Base-by-base conservation (phyloP, 768 basidiomycete genomes). In the Leccinum boreale region DNA sequence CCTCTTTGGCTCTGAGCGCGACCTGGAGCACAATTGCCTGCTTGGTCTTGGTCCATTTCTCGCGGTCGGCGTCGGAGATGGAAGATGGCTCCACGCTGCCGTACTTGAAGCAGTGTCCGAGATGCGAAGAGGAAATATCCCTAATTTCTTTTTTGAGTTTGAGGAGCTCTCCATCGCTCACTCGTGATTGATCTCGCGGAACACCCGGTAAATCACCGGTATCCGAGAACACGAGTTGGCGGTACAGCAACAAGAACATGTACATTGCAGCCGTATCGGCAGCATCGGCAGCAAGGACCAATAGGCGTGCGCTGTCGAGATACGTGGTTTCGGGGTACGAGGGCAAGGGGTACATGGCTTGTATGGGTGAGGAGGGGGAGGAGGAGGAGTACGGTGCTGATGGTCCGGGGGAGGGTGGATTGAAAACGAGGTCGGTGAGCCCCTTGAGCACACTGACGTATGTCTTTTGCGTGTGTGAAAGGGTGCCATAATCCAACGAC, bases 171-270 rank as follows among this genome's bases (percentile, higher is more conserved):
- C 71, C 73, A 45, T 82, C 82, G 62, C 78, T 81, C 53, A 82
- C 70, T 67, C 75, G 77, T 52, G 76, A 67, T 11, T 62, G 72
- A 60, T 67, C 64, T 63, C 70, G 66, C 58, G 69, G 35, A 60
- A 61, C 36, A 9, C 55, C 52, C 15, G 74, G 58, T 29, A 73
- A 63, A 54, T 74, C 72, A 52, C 70, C 67, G 31, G 75, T 66
- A 39, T 77, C 77, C 54, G 84, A 81, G 63, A 80, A 79, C 42
- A 84, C 73, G 62, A 93, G 81, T 67, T 92, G 88, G 44, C 90
- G 85, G 69, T 85, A 92, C 21, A 93, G 83, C 65, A 94, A 77
- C 35, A 92, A 77, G 63, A 92, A 84, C 84, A 94, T 87, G 74
- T 88, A 90, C 52, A 92, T 73, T 47, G 86, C 83, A 19, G 84